phyloP scores from a whole-genome alignment of 108 stramenopile genomes.

The Fragilariopsis cylindrus region DNA sequence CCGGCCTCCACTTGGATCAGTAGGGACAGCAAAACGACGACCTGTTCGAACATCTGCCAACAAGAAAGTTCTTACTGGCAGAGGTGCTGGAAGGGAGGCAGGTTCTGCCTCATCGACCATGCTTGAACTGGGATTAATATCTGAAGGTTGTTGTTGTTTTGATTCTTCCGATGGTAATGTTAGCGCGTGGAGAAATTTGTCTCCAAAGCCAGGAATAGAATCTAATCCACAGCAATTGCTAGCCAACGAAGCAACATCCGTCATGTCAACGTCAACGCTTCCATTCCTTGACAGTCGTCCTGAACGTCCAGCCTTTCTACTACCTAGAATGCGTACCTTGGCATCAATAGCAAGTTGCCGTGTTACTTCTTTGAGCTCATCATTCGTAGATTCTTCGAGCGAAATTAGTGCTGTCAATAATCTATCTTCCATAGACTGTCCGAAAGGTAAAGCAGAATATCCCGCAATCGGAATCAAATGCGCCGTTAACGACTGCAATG shows the following conservation, averaged over 20 bases:
- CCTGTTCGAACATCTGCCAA: conserved; percentile 75
- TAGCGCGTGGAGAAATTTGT: conserved; percentile 59
- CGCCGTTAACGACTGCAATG: conserved; percentile 69
- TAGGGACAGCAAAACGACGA: conserved; percentile 81
- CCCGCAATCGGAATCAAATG: conserved; percentile 83
- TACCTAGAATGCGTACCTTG: conserved; percentile 75
- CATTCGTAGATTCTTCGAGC: conserved; percentile 60
- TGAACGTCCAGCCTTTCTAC: conserved; percentile 33
- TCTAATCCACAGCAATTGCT: conserved; percentile 60
- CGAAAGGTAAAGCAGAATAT: conserved; percentile 76
- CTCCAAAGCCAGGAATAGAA: conserved; percentile 53
- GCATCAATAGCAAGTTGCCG: conserved; percentile 69
- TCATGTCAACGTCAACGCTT: conserved; percentile 48
- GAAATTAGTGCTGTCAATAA: conserved; percentile 71
- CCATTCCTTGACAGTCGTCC: conserved; percentile 22
- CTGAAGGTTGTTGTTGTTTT: conserved; percentile 1
- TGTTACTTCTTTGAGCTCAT: conserved; percentile 62
- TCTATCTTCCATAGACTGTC: conserved; percentile 77
- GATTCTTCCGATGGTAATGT: conserved; percentile 37
- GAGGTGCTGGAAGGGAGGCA: conserved; percentile 6
- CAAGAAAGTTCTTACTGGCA: conserved; percentile 76
- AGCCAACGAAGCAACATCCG: conserved; percentile 52
- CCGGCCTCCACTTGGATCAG: conserved; percentile 81
- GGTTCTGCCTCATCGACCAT: conserved; percentile 42
- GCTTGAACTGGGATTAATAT: conserved; percentile 35